phyloP scores from a whole-genome alignment of 192 early-diverging fungal species.

The Haplosporangium gracile region DNA sequence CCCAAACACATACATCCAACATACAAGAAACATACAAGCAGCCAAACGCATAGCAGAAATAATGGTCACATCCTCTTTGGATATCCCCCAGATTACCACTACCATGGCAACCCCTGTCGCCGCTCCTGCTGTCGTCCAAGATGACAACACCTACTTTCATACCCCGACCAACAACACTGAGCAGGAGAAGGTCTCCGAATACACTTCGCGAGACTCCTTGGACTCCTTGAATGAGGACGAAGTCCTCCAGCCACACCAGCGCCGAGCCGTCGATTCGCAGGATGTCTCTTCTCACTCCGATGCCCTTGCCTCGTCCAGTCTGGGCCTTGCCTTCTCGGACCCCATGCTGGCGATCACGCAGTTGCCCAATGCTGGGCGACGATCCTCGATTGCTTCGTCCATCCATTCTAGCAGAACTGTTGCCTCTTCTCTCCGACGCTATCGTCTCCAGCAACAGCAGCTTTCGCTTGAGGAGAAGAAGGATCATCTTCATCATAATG shows the following conservation, averaged over 20 bases:
- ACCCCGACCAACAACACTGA: background rate
- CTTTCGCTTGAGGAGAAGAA: slow-evolving; percentile 13
- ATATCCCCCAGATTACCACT: slow-evolving; percentile 33
- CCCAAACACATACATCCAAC: slow-evolving; percentile 7
- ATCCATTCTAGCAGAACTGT: slow-evolving; percentile 31
- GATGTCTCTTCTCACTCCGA: slow-evolving; percentile 8
- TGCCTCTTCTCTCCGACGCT: slow-evolving; percentile 7
- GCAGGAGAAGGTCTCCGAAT: background rate
- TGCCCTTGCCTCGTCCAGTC: slow-evolving; percentile 14
- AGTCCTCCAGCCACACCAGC: slow-evolving; percentile 28
- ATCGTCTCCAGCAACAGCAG: slow-evolving; percentile 29
- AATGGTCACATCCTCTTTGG: slow-evolving; percentile 2
- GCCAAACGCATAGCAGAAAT: background rate
- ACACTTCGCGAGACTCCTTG: background rate
- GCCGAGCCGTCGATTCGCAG: slow-evolving; percentile 40
- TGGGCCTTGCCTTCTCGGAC: slow-evolving; percentile 46
- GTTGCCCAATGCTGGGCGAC: slow-evolving; percentile 34
- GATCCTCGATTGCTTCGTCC: slow-evolving; percentile 45
- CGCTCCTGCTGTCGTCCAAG: background rate
- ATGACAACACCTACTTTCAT: slow-evolving; percentile 6
- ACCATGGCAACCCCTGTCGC: slow-evolving; percentile 27
- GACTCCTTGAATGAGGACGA: slow-evolving; percentile 28
- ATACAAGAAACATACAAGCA: background rate
- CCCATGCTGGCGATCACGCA: slow-evolving; percentile 54
- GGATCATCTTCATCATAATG: background rate